Evolutionary conservation across 163 green algal genomes (phyloP), one percentile per base, ranked within the genome.

Genomic region (Scenedesmus sp.): DNA sequence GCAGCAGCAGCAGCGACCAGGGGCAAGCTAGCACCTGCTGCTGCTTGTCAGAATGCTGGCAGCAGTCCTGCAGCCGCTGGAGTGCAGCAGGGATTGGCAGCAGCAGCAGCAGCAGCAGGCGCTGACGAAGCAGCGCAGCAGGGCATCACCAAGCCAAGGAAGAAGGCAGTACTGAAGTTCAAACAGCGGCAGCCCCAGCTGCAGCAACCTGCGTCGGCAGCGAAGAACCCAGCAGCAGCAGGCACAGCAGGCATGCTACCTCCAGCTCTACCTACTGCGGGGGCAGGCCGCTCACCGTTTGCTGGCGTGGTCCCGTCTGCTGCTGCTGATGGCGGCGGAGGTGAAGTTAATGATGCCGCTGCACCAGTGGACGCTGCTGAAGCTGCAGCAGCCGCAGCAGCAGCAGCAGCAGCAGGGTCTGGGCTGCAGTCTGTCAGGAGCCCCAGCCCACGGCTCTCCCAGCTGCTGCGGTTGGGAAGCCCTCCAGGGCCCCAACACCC

Each of bases 91-190:
- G 22, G 7, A 33, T n/a, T 2, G n/a, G 20, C 56, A 70, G 59
- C 65, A 76, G 65, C 65, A 73, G 68, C 68, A 49, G 9, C 72
- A 82, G 73, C 73, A 82, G 35, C 73, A 82, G 73, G 16, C 1
- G 35, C 73, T 18, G 35, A 10, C 13, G 73, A 0, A 2, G 15
- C 73, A 33, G 73, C 3, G 13, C 33, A 46, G 70, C 70, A 81
- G 70, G 70, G n/a, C 33, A 46, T 3, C 73, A 33, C 18, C 73
- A 82, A 82, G 73, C 73, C 35, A 9, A 10, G 20, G 33, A 30
- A 82, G 73, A 46, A 51, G 73, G 3, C n/a, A 15, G 30, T 51
- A 37, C 73, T 42, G 73, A 44, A 82, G 37, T 3, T 42, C 24
- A 30, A 49, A 35, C 73, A 44, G 73, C 33, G 51, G 73, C 73